Percentiles rank a stretch among this genome's conserved stretches.
Conservation (phyloP, 257 asterid species). For the Ligustrum vulgare region DNA sequence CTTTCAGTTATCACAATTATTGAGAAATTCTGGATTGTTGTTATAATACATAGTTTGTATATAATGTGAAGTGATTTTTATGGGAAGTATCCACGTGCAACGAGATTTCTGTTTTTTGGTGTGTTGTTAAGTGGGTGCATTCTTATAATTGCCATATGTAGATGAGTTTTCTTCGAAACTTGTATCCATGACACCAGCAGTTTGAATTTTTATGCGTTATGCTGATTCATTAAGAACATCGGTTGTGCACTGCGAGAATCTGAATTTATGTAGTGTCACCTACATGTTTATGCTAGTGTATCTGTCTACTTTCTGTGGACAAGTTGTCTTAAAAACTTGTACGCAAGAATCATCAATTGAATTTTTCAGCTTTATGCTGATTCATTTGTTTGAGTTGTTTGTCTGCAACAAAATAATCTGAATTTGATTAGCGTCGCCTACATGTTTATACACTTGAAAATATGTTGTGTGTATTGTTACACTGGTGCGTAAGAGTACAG, state of each 20-base stretch:
- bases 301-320: background rate
- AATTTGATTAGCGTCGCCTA: background rate
- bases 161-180: too few species aligned
- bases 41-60: background rate
- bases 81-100: background rate
- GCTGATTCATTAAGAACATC: background rate
- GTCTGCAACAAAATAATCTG: background rate
- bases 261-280: background rate
- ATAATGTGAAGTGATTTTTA: background rate
- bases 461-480: background rate
- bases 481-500: background rate
- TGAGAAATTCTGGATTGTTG: background rate
- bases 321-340: background rate
- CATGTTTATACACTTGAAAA: background rate
- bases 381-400: background rate
- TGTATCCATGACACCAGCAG: too few species aligned
- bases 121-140: background rate
- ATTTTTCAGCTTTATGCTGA: background rate
- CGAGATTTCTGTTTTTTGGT: background rate
- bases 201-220: background rate
- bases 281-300: background rate
- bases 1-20: too few species aligned
- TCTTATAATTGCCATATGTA: background rate
- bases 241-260: background rate
- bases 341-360: background rate